phyloP scores from a whole-genome alignment of 1,284 basidiomycete species.

The Malassezia obtusa region DNA sequence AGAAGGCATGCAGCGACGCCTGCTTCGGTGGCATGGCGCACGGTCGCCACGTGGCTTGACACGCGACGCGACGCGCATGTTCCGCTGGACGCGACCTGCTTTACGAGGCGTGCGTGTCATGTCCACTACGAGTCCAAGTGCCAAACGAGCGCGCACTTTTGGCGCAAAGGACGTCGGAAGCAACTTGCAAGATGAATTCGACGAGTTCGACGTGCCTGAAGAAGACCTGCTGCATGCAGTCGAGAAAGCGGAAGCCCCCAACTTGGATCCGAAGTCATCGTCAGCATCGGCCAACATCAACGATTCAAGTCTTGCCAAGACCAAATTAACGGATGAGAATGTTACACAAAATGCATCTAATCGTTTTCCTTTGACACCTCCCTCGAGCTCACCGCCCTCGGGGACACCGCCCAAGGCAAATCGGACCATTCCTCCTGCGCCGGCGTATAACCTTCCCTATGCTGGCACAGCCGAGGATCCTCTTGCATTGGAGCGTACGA shows the following conservation, averaged over 20 bases:
- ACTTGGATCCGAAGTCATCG: background rate
- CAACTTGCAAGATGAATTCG: conserved; percentile 22
- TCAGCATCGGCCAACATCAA: too few species aligned
- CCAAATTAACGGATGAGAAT: too few species aligned
- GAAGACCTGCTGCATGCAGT: conserved; percentile 29
- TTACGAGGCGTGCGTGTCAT: background rate
- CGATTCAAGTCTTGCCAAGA: too few species aligned
- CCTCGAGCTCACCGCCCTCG: background rate
- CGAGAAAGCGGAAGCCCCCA: conserved; percentile 20
- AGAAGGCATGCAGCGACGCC: conserved; percentile 1
- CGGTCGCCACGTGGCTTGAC: background rate
- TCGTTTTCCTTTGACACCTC: background rate
- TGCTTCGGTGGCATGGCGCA: conserved; percentile 1
- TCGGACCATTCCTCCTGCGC: background rate
- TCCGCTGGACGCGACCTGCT: background rate
- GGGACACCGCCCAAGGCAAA: background rate
- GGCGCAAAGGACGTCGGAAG: background rate
- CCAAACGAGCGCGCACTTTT: background rate
- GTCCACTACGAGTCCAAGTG: background rate
- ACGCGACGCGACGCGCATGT: background rate
- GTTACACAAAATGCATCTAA: background rate
- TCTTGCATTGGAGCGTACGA: conserved; percentile 36
- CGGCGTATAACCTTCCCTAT: conserved; percentile 6
- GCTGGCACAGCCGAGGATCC: conserved; percentile 17
- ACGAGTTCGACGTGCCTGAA: conserved; percentile 22